Percentiles rank a stretch among this genome's conserved stretches.
Evolutionary conservation across 306 rosid genomes (phyloP).

Genomic region (Castanospermum australe): DNA sequence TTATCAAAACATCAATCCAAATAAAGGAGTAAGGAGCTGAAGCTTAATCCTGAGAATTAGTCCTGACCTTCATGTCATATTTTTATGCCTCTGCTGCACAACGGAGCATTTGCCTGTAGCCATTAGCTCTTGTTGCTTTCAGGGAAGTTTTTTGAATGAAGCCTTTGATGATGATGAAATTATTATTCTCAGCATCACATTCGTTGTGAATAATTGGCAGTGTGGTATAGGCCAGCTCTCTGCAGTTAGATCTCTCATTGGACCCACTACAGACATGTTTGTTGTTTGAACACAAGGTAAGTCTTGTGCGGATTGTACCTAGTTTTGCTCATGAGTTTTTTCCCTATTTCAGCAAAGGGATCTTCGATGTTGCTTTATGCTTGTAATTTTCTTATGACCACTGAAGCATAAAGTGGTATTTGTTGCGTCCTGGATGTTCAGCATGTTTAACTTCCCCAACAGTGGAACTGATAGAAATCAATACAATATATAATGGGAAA

Average conservation of each 20-base stretch:
- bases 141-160: neutral
- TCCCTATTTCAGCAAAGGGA: neutral
- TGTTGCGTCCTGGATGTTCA: neutral
- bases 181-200: neutral
- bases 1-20: slow-evolving; percentile 57
- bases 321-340: neutral
- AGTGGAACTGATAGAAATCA: neutral
- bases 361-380: neutral
- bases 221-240: neutral
- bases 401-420: neutral
- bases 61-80: neutral
- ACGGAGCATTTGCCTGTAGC: neutral
- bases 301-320: neutral
- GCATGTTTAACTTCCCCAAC: neutral
- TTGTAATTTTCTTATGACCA: neutral
- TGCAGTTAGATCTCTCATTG: neutral
- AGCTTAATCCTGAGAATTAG: slow-evolving; percentile 31
- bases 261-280: neutral
- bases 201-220: slow-evolving; percentile 10
- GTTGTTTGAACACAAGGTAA: slow-evolving; percentile 7
- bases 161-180: slow-evolving; percentile 19
- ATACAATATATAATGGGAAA: neutral
- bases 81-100: neutral
- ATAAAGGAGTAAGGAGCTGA: slow-evolving; percentile 52
- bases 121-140: neutral